Percentiles rank a stretch among this genome's conserved stretches.
phyloP scores from a whole-genome alignment of 2,329 filamentous ascomycete species.

The Clonostachys rosea region DNA sequence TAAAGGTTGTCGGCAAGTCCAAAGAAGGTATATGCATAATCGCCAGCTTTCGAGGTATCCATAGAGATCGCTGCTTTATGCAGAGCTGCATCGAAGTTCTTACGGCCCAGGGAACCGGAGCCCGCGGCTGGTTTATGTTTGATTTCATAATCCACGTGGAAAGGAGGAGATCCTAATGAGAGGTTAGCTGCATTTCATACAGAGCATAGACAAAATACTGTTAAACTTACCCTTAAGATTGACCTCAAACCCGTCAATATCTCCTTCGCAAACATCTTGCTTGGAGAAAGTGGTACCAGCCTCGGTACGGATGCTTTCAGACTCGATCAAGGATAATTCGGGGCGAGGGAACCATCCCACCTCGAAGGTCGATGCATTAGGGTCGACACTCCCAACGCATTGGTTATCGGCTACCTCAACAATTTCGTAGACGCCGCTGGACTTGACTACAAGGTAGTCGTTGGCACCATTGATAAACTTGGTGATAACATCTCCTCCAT shows the following conservation, averaged over 20 bases:
- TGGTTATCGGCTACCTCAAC: constrained; percentile 70
- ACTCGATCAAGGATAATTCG: constrained; percentile 60
- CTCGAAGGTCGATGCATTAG: constrained; percentile 67
- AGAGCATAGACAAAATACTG: neutral
- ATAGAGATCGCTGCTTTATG: constrained; percentile 75
- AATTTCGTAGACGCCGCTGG: constrained; percentile 76
- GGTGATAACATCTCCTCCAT: constrained; percentile 32
- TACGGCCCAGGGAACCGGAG: constrained; percentile 59
- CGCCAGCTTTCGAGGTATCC: constrained; percentile 78
- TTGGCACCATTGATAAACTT: constrained; percentile 55
- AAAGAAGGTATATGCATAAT: constrained; percentile 82
- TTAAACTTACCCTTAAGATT: constrained; percentile 63
- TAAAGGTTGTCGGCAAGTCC: constrained; percentile 85
- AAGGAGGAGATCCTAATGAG: constrained; percentile 67
- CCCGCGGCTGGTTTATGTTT: constrained; percentile 66
- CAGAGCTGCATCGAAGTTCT: constrained; percentile 72
- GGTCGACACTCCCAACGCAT: constrained; percentile 78
- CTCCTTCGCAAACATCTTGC: constrained; percentile 86
- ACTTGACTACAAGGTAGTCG: constrained; percentile 60
- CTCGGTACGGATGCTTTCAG: constrained; percentile 50
- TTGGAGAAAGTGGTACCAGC: constrained; percentile 60
- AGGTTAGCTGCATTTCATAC: constrained; percentile 18
- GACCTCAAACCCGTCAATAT: constrained; percentile 85
- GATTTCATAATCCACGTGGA: constrained; percentile 76
- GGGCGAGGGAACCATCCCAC: constrained; percentile 86